These are phyloP conservation scores for Leccinellum luteum DNA, from an alignment of 768 basidiomycete species.

Conservation along the genomic window DNA sequence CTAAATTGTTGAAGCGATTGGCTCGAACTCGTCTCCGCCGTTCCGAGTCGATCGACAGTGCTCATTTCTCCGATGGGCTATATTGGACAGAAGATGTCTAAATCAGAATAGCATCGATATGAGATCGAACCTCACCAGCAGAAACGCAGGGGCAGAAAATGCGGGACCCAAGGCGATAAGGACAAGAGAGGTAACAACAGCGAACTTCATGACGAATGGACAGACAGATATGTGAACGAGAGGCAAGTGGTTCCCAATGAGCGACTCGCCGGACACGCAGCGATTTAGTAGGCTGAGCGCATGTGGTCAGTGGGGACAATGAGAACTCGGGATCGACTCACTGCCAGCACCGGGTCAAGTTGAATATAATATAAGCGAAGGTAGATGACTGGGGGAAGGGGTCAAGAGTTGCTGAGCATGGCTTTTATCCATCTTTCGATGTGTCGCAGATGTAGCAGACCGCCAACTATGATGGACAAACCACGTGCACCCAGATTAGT, in stretches of 20 bases:
- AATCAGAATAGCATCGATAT: neutral
- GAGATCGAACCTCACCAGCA: neutral
- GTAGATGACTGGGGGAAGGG: neutral
- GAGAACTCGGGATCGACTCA: neutral
- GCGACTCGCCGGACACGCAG: neutral
- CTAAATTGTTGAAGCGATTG: neutral
- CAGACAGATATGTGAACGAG: too few relatives aligned
- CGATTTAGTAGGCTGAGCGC: neutral
- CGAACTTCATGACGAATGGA: neutral
- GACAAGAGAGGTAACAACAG: neutral
- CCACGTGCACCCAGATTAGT: too few relatives aligned
- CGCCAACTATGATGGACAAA: neutral
- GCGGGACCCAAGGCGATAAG: neutral
- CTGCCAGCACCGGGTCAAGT: neutral
- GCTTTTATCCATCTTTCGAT: neutral
- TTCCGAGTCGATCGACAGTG: neutral
- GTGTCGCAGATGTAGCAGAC: neutral
- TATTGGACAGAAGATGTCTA: neutral
- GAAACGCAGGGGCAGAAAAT: neutral
- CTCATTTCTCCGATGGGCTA: neutral
- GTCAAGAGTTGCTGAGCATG: neutral
- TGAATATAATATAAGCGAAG: neutral
- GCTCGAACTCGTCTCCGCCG: too few relatives aligned
- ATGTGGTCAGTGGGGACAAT: neutral
- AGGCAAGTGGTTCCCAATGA: neutral